These are phyloP conservation scores for Pelargonium citronellum DNA, from an alignment of 441 rosid genomes.

Conservation along the genomic window DNA sequence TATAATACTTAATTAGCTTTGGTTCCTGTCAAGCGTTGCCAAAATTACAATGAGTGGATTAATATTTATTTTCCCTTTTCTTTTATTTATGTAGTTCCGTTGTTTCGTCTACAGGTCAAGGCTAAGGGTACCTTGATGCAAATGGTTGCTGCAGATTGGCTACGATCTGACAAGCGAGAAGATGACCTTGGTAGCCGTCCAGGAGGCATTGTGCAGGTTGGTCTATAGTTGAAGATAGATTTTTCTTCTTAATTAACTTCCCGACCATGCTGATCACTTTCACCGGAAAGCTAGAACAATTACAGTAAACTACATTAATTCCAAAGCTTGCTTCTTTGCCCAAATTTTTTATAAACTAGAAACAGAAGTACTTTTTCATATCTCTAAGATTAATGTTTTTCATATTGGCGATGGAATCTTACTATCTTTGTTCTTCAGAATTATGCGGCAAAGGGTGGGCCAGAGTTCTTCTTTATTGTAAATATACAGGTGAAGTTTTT, in stretches of 20 bases:
- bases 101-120: conserved; percentile 47
- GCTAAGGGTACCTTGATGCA: conserved; percentile 85
- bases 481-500: conserved; percentile 63
- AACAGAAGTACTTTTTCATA: neutral
- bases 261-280: neutral
- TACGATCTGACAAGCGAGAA: conserved; percentile 82
- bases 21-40: neutral
- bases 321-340: conserved; percentile 1
- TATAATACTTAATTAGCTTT: conserved; percentile 1
- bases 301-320: neutral
- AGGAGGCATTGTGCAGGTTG: conserved; percentile 88
- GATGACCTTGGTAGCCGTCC: conserved; percentile 87
- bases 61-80: no score
- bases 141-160: conserved; percentile 98
- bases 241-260: conserved; percentile 13
- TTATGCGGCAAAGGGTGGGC: conserved; percentile 84
- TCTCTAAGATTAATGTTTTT: no score
- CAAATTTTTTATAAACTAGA: neutral
- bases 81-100: conserved; percentile 10
- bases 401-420: conserved; percentile 14
- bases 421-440: conserved; percentile 47
- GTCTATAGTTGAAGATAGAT: conserved; percentile 13
- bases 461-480: conserved; percentile 80
- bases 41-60: no score
- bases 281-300: neutral